These are phyloP conservation scores for Vitis rotundifolia DNA, from an alignment of 164 flowering plant species.

Conservation along the genomic window DNA sequence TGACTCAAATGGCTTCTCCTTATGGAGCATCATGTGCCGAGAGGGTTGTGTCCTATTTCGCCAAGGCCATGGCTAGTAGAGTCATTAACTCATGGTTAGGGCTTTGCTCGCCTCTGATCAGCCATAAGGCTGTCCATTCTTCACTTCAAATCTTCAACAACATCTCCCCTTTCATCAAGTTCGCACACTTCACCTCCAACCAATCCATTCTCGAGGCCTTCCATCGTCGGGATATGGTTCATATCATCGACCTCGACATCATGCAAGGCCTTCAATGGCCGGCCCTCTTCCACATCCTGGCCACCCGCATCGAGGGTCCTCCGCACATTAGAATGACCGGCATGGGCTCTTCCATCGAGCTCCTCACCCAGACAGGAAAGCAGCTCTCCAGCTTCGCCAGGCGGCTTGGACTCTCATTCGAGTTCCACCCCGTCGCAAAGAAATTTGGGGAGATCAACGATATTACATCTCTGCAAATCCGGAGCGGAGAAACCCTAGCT, in stretches of 20 bases:
- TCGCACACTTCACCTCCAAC: slow-evolving; percentile 80
- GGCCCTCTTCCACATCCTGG: slow-evolving; percentile 66
- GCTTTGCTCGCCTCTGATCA: slow-evolving; percentile 51
- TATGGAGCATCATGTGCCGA: slow-evolving; percentile 66
- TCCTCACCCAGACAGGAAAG: slow-evolving; percentile 54
- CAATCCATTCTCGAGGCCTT: slow-evolving; percentile 78
- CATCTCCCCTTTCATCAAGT: slow-evolving; percentile 69
- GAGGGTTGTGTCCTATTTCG: slow-evolving; percentile 69
- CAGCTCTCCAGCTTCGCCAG: slow-evolving; percentile 64
- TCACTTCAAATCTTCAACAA: slow-evolving; percentile 61
- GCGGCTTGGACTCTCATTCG: slow-evolving; percentile 63
- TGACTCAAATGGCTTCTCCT: slow-evolving; percentile 69
- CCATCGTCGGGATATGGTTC: slow-evolving; percentile 51
- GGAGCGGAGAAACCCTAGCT: slow-evolving; percentile 56
- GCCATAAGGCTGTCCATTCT: slow-evolving; percentile 39
- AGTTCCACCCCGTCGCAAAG: slow-evolving; percentile 59
- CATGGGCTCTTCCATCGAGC: slow-evolving; percentile 51
- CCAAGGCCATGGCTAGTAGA: slow-evolving; percentile 65
- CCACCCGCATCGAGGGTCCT: slow-evolving; percentile 62
- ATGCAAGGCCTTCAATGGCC: slow-evolving; percentile 92
- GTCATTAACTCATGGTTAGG: slow-evolving; percentile 78
- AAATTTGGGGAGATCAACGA: slow-evolving; percentile 45
- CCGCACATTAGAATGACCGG: slow-evolving; percentile 71
- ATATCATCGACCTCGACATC: slow-evolving; percentile 74
- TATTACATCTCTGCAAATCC: slow-evolving; percentile 27